phyloP scores from a whole-genome alignment of 768 basidiomycete species.

The Pulveroboletus ravenelii region DNA sequence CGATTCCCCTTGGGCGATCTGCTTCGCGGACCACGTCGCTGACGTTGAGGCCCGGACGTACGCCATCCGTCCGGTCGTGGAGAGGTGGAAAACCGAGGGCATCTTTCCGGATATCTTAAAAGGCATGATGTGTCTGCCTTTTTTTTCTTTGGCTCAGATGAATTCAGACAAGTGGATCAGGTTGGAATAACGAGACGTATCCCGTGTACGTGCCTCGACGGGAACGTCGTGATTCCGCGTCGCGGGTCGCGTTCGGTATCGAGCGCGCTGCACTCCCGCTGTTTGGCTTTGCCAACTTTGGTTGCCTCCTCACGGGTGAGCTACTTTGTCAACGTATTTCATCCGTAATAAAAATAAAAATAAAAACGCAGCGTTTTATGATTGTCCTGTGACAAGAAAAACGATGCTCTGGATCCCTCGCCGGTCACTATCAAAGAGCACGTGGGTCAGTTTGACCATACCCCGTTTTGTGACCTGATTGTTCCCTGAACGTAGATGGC shows the following conservation, averaged over 20 bases:
- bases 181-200: conserved; percentile 24
- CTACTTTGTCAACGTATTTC: not conserved
- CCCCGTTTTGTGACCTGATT: not conserved
- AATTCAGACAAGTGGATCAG: conserved; percentile 4
- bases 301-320: conserved; percentile 39
- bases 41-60: conserved; percentile 13
- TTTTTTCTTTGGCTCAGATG: not conserved
- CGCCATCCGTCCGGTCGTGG: conserved; percentile 9
- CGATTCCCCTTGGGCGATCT: conserved; percentile 16
- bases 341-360: not conserved
- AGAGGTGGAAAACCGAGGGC: conserved; percentile 14
- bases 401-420: conserved; percentile 39
- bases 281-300: conserved; percentile 43
- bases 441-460: conserved; percentile 24
- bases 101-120: conserved; percentile 20
- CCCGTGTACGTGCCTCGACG: conserved; percentile 21
- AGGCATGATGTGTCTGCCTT: conserved; percentile 2
- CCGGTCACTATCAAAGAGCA: conserved; percentile 37
- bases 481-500: conserved; percentile 13
- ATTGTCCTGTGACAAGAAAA: conserved; percentile 26
- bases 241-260: conserved; percentile 34
- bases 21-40: conserved; percentile 16
- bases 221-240: not conserved
- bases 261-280: conserved; percentile 42
- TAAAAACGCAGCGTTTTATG: conserved; percentile 30